phyloP scores from a whole-genome alignment of 108 stramenopile species.

The Stephanodiscus minutulus region DNA sequence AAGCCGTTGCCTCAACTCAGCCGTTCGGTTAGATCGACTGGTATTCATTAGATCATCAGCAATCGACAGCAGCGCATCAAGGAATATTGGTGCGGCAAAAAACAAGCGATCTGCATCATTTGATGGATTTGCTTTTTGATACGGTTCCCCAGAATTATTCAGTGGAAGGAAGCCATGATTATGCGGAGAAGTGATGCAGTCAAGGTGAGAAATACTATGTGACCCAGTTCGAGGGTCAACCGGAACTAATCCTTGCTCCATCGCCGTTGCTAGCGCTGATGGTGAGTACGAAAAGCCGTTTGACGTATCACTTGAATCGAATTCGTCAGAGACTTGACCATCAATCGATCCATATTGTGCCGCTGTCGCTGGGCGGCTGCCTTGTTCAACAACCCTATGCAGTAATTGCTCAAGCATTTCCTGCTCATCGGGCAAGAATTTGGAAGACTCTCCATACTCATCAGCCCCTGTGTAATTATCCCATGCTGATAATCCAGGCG shows the following conservation, averaged over 20 bases:
- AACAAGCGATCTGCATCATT: constrained; percentile 57
- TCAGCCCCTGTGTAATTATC: constrained; percentile 17
- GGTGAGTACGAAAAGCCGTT: constrained; percentile 39
- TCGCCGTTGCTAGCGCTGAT: constrained; percentile 52
- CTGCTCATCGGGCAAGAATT: constrained; percentile 75
- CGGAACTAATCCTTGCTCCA: constrained; percentile 65
- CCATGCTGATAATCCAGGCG: constrained; percentile 24
- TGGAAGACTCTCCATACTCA: constrained; percentile 15
- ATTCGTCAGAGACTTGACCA: constrained; percentile 15
- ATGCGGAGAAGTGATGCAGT: constrained; percentile 54
- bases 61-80: constrained; percentile 77
- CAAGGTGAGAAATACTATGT: constrained; percentile 65
- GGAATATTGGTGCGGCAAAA: constrained; percentile 71
- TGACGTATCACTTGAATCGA: constrained; percentile 7
- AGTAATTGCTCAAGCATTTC: constrained; percentile 74
- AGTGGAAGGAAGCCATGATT: constrained; percentile 68
- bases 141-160: constrained; percentile 39
- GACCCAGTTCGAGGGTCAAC: constrained; percentile 64
- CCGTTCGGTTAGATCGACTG: constrained; percentile 56
- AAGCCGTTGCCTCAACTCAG: constrained; percentile 59
- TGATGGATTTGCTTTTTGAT: constrained; percentile 27
- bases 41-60: constrained; percentile 73
- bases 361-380: constrained; percentile 60
- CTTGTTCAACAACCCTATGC: constrained; percentile 61
- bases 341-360: constrained; percentile 58